Evolutionary conservation across 805 yeast species (phyloP).

Genomic region (Yarrowia sp.): DNA sequence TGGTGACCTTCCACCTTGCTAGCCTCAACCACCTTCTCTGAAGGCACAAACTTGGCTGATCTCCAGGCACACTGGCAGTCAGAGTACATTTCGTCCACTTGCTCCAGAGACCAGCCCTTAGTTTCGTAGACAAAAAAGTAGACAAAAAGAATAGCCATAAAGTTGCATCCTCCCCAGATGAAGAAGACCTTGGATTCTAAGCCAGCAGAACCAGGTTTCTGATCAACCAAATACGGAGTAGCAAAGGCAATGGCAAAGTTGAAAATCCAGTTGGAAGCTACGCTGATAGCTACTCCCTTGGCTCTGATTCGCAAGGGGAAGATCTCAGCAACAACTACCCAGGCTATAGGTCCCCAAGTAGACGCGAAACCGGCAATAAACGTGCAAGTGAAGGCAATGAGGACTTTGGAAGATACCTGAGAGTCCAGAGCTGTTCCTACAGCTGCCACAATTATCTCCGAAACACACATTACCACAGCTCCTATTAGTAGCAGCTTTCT

Average conservation of each 20-base stretch:
- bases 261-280: conserved; percentile 60
- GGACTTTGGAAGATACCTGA: conserved; percentile 58
- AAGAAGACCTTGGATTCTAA: conserved; percentile 47
- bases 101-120: conserved; percentile 72
- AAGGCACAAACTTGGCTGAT: neutral
- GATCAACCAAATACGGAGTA: conserved; percentile 44
- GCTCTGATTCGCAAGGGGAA: conserved; percentile 72
- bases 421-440: conserved; percentile 52
- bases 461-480: conserved; percentile 72
- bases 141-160: conserved; percentile 44
- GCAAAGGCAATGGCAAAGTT: conserved; percentile 48
- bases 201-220: conserved; percentile 63
- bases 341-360: conserved; percentile 62
- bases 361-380: conserved; percentile 64
- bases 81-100: conserved; percentile 66
- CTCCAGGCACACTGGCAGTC: conserved; percentile 4
- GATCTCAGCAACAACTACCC: conserved; percentile 74
- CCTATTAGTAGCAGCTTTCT: conserved; percentile 69
- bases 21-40: neutral
- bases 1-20: neutral
- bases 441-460: conserved; percentile 71
- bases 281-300: conserved; percentile 64
- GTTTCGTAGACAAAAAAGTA: conserved; percentile 68
- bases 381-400: conserved; percentile 60
- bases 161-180: conserved; percentile 44